Base-by-base conservation (phyloP, 202 grass and related monocot species). In the Digitaria exilis region DNA sequence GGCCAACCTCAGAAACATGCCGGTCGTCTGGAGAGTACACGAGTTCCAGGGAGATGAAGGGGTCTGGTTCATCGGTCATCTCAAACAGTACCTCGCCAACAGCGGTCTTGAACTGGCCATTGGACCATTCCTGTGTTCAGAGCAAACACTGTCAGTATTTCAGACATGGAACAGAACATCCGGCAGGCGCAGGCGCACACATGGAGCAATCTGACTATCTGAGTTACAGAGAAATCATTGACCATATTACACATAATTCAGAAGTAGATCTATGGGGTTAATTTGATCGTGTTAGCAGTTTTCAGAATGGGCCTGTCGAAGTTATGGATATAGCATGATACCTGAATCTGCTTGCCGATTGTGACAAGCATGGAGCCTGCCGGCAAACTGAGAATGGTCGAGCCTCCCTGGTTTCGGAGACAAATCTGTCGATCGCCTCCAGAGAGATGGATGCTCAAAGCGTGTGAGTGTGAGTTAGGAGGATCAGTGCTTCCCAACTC, bases 71-170 rank as follows among this genome's bases (percentile, higher is more conserved):
- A 49, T 92, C 85, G 44, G 71, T 91, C 76, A 86, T 79, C 80
- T 93, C 89, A 52, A 90, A 90, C 21, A 98, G 73, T 86, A 78
- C 63, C 77, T 92, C 92, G 7, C 81, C 92, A 77, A 58, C 72
- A 71, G 92, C 89, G 69, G 77, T 87, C 77, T 85, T 98, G 67
- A 93, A 90, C 77, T 95, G 83, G 70, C 91, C 82, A 37, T 57
- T 85, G 46, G 89, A 90, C 89, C 89, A 95, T 87, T 94, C 89
- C 93, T 98, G 93, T 16, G 16, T 90, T 87, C 61, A 79, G 19
- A 88, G 52, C 31, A 88, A 49, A 90, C 55, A 78, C 34, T 71
- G 69, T 83, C 72, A 80, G 68, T 60, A 26, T 24, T 73, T 56
- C 57, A 73, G 13, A 79, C 54, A 25, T 22, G 45, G 48, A 85